Evolutionary conservation across 441 rosid species (phyloP).

Genomic region (Populus trichocarpa): DNA sequence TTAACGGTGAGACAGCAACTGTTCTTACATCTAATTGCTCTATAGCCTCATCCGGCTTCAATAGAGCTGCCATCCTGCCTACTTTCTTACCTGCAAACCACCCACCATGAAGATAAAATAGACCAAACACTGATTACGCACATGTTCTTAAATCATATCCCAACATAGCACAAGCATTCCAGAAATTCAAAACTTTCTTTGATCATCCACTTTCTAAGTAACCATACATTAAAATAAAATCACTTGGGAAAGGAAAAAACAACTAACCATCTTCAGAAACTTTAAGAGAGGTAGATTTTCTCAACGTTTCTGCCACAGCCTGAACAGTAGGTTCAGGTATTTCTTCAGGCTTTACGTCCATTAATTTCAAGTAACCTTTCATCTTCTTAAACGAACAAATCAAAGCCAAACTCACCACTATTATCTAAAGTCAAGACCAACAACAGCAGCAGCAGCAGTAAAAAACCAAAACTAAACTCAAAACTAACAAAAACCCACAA

Average conservation of each 20-base stretch:
- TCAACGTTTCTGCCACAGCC: slow-evolving; percentile 79
- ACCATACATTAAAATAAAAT: background rate
- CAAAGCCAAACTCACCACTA: slow-evolving; percentile 84
- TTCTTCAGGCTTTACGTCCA: slow-evolving; percentile 62
- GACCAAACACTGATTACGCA: background rate
- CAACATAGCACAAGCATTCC: background rate
- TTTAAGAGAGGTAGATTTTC: slow-evolving; percentile 62
- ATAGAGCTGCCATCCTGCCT: slow-evolving; percentile 59
- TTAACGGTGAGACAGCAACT: slow-evolving; percentile 65
- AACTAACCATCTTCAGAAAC: slow-evolving; percentile 82
- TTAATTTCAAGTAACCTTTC: slow-evolving; percentile 67
- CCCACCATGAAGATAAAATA: background rate
- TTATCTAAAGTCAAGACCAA: slow-evolving; percentile 31
- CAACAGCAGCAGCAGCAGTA: slow-evolving; percentile 6
- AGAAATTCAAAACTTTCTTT: background rate
- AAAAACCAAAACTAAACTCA: background rate
- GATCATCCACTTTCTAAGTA: background rate
- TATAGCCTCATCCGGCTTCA: slow-evolving; percentile 62
- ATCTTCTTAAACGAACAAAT: slow-evolving; percentile 89
- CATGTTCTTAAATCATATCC: background rate
- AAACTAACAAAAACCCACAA: background rate
- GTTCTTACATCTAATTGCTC: slow-evolving; percentile 72
- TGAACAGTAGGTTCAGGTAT: slow-evolving; percentile 64
- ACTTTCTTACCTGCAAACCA: slow-evolving; percentile 57
- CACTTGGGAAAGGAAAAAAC: background rate